Conservation (phyloP, 805 yeast species). For the Blastobotrys mokoenaii region DNA sequence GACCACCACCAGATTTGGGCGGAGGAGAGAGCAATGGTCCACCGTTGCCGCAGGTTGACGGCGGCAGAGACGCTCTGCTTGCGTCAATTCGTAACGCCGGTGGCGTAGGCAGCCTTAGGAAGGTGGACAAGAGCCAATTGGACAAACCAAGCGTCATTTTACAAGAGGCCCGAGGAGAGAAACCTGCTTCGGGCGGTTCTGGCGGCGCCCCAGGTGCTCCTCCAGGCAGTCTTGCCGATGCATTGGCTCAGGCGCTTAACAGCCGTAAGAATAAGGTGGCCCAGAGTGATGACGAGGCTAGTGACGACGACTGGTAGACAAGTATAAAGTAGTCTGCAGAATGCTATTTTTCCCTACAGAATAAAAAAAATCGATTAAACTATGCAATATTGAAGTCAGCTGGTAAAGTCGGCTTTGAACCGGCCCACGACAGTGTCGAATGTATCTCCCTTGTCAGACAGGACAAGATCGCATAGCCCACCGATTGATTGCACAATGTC, state of each 20-base stretch:
- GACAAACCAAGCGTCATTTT: constrained; percentile 70
- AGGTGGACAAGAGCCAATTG: constrained; percentile 73
- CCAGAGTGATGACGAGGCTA: constrained; percentile 76
- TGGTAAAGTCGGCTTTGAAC: too few species aligned
- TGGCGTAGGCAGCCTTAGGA: constrained; percentile 59
- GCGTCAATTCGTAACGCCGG: constrained; percentile 81
- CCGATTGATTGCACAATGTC: too few species aligned
- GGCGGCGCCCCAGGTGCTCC: constrained; percentile 35
- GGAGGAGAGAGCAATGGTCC: constrained; percentile 29
- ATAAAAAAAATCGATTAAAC: too few species aligned
- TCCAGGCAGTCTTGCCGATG: constrained; percentile 71
- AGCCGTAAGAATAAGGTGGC: constrained; percentile 77
- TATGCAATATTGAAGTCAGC: too few species aligned
- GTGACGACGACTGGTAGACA: constrained; percentile 57
- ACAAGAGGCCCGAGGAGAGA: constrained; percentile 64
- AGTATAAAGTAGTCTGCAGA: too few species aligned
- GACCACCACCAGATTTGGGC: constrained; percentile 31
- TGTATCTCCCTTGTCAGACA: too few species aligned
- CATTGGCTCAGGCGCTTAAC: constrained; percentile 77
- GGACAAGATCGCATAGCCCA: too few species aligned
- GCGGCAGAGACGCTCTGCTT: constrained; percentile 70
- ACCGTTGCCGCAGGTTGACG: constrained; percentile 37
- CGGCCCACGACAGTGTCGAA: too few species aligned
- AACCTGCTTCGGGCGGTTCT: constrained; percentile 31
- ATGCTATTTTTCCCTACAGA: too few species aligned